Evolutionary conservation across 495 filamentous ascomycete genomes (phyloP), one percentile per base, ranked within the genome.

Genomic region (Podospora didyma): DNA sequence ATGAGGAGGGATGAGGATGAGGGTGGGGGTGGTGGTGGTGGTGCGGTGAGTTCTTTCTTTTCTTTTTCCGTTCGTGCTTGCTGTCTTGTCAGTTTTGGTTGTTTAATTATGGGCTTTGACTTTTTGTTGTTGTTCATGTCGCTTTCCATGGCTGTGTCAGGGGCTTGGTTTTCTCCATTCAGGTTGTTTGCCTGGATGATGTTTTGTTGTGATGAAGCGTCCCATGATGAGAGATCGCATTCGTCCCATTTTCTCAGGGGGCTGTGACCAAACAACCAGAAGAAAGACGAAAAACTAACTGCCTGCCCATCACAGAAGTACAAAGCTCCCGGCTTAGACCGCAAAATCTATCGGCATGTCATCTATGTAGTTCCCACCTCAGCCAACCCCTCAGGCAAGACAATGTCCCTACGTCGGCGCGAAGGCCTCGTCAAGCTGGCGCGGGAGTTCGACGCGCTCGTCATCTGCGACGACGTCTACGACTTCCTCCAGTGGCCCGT

Each of bases 401-500:
- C 87, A 1, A 88, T 89, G 83, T 79, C 83, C 1, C 69, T 87
- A 22, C 63, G 69, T 20, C 79, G 84, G 7, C 79, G 92, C 0
- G 68, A 83, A 56, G 68, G 67, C 14, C 76, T 96, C 1, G 82
- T 96, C 6, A 66, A 72, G 7, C 62, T 93, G 4, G 92, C 91
- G 2, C 79, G 91, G 12, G 69, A 82, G 28, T 82, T 85, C 65
- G 85, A 96, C 63, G 89, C 89, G 3, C 72, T 96, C 6, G 69
- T 96, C 46, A 78, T 96, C n/a, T 80, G 79, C 12, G 92, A 96
- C 71, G 92, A 96, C 69, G 90, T 97, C 1, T 97, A 97, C 58
- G 92, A 96, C 68, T 85, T 90, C 56, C 76, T 96, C 0, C 87
- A 89, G 65, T 94, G 90, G 84, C 78, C 81, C 6, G 51, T 60